Conservation (phyloP, 1,139 yeast genomes). For the Blastobotrys proliferans region DNA sequence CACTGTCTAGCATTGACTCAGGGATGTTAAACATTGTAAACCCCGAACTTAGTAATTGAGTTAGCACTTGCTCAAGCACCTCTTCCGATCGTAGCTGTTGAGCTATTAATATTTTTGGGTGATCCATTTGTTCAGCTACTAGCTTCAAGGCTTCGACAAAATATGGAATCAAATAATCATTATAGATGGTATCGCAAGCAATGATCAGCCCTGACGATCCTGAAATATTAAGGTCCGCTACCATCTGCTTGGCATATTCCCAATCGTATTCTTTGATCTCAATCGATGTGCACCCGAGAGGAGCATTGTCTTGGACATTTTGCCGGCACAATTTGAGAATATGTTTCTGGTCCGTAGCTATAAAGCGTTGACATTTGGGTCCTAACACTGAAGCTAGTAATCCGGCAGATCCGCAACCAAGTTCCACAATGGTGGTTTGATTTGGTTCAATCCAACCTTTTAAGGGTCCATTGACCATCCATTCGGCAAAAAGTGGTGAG, state of each 20-base stretch:
- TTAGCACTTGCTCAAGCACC: slow-evolving; percentile 48
- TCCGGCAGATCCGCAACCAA: slow-evolving; percentile 68
- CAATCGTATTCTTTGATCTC: slow-evolving; percentile 59
- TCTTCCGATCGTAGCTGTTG: slow-evolving; percentile 56
- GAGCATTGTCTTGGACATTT: slow-evolving; percentile 44
- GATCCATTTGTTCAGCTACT: slow-evolving; percentile 29
- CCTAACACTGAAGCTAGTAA: slow-evolving; percentile 48
- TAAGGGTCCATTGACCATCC: slow-evolving; percentile 39
- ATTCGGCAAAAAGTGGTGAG: slow-evolving; percentile 49
- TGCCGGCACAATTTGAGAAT: slow-evolving; percentile 44
- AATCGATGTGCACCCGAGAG: slow-evolving; percentile 30
- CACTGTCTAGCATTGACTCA: slow-evolving; percentile 31
- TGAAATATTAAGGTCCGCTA: slow-evolving; percentile 13
- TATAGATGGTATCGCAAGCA: slow-evolving; percentile 70
- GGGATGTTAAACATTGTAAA: slow-evolving; percentile 42
- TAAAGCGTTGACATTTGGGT: slow-evolving; percentile 36
- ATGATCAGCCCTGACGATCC: slow-evolving; percentile 38
- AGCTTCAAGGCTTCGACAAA: slow-evolving; percentile 44
- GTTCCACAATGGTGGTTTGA: slow-evolving; percentile 44
- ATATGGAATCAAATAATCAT: slow-evolving; percentile 54
- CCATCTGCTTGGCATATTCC: slow-evolving; percentile 45
- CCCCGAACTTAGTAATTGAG: slow-evolving; percentile 37
- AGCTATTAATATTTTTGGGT: slow-evolving; percentile 44
- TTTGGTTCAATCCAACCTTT: slow-evolving; percentile 16
- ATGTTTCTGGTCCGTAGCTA: slow-evolving; percentile 63